Conservation (phyloP, 202 grass and related monocot species). For the Cymbopogon flexuosus region DNA sequence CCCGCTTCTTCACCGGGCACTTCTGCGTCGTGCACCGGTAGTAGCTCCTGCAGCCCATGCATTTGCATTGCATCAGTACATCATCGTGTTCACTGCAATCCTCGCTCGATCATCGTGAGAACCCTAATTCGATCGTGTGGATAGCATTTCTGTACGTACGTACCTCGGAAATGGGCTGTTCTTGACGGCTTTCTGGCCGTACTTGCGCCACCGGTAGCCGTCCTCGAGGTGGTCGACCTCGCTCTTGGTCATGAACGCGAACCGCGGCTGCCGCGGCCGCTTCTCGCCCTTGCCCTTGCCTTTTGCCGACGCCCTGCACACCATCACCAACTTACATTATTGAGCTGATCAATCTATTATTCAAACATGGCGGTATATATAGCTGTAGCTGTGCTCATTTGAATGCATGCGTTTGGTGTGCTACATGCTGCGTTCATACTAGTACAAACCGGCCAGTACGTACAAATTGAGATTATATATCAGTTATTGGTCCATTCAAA, state of each 20-base stretch:
- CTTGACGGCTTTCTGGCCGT: slow-evolving; percentile 94
- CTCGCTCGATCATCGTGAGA: not conserved
- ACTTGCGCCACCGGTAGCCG: slow-evolving; percentile 91
- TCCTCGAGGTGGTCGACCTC: slow-evolving; percentile 88
- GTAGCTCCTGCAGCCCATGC: slow-evolving; percentile 57
- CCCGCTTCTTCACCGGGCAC: slow-evolving; percentile 91
- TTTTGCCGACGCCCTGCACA: slow-evolving; percentile 35
- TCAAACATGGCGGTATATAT: slow-evolving; percentile 2
- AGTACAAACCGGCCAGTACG: not conserved
- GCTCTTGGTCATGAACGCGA: slow-evolving; percentile 94
- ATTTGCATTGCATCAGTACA: no score
- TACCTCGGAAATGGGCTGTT: slow-evolving; percentile 76
- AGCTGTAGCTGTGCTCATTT: not conserved
- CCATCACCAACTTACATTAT: not conserved
- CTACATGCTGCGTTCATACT: slow-evolving; percentile 20
- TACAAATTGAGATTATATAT: not conserved
- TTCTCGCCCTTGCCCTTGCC: slow-evolving; percentile 66
- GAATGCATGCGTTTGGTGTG: not conserved
- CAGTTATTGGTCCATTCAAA: slow-evolving; percentile 41
- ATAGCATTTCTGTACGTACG: no score
- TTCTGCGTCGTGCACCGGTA: slow-evolving; percentile 94
- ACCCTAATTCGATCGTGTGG: slow-evolving; percentile 5
- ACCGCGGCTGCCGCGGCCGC: slow-evolving; percentile 60
- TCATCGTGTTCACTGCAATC: not conserved
- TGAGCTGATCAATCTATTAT: slow-evolving; percentile 2